Percentiles rank a stretch among this genome's conserved stretches.
Evolutionary conservation across 768 basidiomycete genomes (phyloP).

Genomic region (Pluteus cervinus): DNA sequence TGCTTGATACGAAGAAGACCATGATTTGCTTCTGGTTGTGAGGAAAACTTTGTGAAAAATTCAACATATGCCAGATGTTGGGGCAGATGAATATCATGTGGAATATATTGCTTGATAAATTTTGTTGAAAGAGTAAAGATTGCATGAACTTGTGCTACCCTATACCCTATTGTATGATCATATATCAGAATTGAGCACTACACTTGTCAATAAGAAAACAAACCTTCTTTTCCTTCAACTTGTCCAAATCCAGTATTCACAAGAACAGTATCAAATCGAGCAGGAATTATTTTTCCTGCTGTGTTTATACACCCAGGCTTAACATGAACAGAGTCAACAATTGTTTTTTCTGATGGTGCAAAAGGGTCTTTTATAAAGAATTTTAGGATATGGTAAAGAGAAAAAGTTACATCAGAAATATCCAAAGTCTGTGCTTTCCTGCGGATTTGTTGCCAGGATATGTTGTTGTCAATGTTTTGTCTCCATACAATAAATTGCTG

Average conservation of each 20-base stretch:
- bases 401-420: too few species aligned
- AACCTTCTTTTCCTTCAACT: slow-evolving; percentile 11
- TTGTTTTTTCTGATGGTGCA: too few species aligned
- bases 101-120: slow-evolving; percentile 5
- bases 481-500: too few species aligned
- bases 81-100: slow-evolving; percentile 1
- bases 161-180: slow-evolving; percentile 20
- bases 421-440: too few species aligned
- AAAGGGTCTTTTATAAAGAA: too few species aligned
- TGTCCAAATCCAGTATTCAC: slow-evolving; percentile 4
- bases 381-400: too few species aligned
- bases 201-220: too few species aligned
- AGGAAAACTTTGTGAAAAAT: slow-evolving; percentile 18
- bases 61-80: slow-evolving; percentile 22
- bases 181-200: too few species aligned
- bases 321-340: slow-evolving; percentile 23
- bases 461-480: too few species aligned
- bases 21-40: slow-evolving; percentile 9
- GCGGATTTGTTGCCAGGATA: too few species aligned
- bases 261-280: slow-evolving; percentile 23
- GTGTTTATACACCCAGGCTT: slow-evolving; percentile 7
- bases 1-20: slow-evolving; percentile 11
- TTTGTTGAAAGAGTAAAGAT: slow-evolving; percentile 16
- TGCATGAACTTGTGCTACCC: slow-evolving; percentile 17
- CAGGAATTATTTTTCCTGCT: slow-evolving; percentile 9